Base-by-base conservation (phyloP, 148 eudicot species). In the Pouteria glomerata region DNA sequence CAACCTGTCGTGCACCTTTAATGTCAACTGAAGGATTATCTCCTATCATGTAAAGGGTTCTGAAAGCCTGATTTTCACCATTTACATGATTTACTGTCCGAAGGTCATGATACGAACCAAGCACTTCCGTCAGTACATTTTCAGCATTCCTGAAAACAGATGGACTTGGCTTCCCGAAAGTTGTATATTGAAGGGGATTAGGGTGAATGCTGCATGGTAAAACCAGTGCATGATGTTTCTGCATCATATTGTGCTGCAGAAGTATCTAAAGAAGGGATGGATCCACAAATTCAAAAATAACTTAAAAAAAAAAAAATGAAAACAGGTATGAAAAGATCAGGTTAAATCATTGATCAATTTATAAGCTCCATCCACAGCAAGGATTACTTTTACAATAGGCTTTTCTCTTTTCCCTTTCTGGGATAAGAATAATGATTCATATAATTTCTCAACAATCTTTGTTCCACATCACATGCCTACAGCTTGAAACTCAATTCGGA, bases 11-110 rank as follows among this genome's bases (percentile, higher is more conserved):
- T 75, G 98, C 97, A 69, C 98, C 98, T 77, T 86, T 89, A 19
- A 93, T 90, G 82, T 93, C 98, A 42, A 93, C 95, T 6, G 85
- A 78, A 67, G 98, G 98, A 80, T 93, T 93, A 79, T 93, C 98
- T 18, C 98, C 98, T 51, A 93, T 81, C 98, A 93, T 90, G 80
- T 90, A 93, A 6, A 93, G 80, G 66, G 92, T 87, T 72, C 81
- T 79, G 66, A 93, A 84, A 77, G 72, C 80, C 75, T 77, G 73
- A 52, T 68, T 56, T 23, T 51, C 73, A 27, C 72, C 80, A 73
- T 47, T 60, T 51, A 69, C 65, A 57, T 75, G 79, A 60, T 74
- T 58, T 8, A 52, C 66, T 58, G 68, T 26, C 57, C 57, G 63
- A 45, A 6, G 57, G 37, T 69, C 66, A 51, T 33, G 35, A 27